phyloP scores from a whole-genome alignment of 2,329 filamentous ascomycete genomes.

The Blastomyces silverae region DNA sequence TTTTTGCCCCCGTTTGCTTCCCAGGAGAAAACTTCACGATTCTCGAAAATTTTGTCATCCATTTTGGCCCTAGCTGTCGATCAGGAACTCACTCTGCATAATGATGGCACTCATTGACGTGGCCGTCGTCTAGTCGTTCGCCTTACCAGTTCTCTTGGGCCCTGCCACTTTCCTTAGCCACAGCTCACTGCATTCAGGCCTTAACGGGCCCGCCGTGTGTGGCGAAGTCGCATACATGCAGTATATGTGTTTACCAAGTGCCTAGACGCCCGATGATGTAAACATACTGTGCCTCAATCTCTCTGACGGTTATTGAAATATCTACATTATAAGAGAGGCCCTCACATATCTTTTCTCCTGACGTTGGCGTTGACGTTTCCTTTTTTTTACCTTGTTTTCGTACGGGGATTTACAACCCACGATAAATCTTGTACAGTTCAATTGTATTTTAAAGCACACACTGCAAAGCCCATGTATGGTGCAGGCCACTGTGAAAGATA shows the following conservation, averaged over 20 bases:
- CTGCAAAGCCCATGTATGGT: neutral
- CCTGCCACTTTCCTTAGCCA: slow-evolving; percentile 15
- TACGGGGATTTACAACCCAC: neutral
- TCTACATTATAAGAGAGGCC: neutral
- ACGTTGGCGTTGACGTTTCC: neutral
- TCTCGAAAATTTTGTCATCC: neutral
- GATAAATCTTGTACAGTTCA: neutral
- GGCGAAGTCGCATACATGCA: slow-evolving; percentile 19
- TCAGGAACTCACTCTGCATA: slow-evolving; percentile 5
- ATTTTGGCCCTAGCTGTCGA: neutral
- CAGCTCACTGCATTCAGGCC: slow-evolving; percentile 10
- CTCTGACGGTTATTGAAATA: neutral
- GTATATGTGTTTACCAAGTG: slow-evolving; percentile 9
- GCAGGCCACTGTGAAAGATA: neutral
- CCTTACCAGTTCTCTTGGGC: slow-evolving; percentile 1
- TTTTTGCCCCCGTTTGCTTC: slow-evolving; percentile 5
- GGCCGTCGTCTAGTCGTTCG: slow-evolving; percentile 22
- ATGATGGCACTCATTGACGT: slow-evolving; percentile 28
- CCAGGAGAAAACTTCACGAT: too few species aligned
- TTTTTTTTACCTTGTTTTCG: neutral
- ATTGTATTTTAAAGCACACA: neutral
- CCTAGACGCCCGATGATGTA: neutral
- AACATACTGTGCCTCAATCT: neutral
- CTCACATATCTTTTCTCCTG: slow-evolving; percentile 10
- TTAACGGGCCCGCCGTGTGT: slow-evolving; percentile 15